Conservation (phyloP, 1,284 basidiomycete genomes). For the Moniliophthora roreri region DNA sequence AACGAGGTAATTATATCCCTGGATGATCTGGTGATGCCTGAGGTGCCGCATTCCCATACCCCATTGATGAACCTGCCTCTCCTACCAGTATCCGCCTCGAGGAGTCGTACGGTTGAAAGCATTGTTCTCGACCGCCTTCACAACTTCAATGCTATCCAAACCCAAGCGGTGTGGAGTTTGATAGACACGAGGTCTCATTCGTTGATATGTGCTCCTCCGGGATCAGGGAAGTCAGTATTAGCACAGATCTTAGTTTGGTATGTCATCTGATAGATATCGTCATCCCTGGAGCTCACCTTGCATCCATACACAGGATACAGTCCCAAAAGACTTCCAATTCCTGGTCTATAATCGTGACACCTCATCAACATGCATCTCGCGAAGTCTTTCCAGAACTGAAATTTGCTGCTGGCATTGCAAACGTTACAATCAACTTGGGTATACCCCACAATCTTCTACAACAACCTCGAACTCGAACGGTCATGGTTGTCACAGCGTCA, state of each 20-base stretch:
- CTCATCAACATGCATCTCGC: slow-evolving; percentile 45
- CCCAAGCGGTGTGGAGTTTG: slow-evolving; percentile 86
- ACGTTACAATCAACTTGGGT: slow-evolving; percentile 45
- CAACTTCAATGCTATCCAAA: slow-evolving; percentile 86
- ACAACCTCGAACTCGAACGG: slow-evolving; percentile 35
- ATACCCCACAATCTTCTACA: slow-evolving; percentile 31
- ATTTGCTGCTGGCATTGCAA: slow-evolving; percentile 33
- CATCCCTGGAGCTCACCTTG: neutral
- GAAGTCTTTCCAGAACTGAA: slow-evolving; percentile 54
- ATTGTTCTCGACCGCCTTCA: slow-evolving; percentile 46
- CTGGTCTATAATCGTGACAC: slow-evolving; percentile 60
- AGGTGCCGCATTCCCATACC: slow-evolving; percentile 60
- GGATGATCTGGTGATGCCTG: slow-evolving; percentile 77
- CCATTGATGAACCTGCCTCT: slow-evolving; percentile 82
- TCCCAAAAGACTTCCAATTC: slow-evolving; percentile 34
- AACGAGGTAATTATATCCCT: slow-evolving; percentile 68
- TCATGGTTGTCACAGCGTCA: slow-evolving; percentile 57
- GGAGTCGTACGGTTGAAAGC: slow-evolving; percentile 46
- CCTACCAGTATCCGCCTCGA: slow-evolving; percentile 58
- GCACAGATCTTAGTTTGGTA: slow-evolving; percentile 76
- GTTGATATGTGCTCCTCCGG: slow-evolving; percentile 81
- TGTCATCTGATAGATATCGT: slow-evolving; percentile 16
- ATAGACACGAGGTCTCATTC: slow-evolving; percentile 72
- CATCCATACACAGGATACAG: slow-evolving; percentile 42
- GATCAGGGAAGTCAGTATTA: slow-evolving; percentile 82